These are phyloP conservation scores for Backusella morwellensis DNA, from an alignment of 192 early-diverging fungal species.

Conservation along the genomic window DNA sequence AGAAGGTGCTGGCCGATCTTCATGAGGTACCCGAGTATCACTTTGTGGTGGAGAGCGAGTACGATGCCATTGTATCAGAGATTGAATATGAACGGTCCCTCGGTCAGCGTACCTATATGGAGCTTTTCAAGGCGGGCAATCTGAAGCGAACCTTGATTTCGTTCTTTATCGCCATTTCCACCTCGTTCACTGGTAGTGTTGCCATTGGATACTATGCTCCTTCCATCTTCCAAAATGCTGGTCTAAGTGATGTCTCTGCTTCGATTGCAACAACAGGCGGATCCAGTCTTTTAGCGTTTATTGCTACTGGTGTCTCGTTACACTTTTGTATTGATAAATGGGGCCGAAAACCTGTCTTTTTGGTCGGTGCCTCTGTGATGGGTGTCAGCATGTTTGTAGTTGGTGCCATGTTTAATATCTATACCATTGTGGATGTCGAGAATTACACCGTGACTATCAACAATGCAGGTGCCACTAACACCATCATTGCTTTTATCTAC, in stretches of 20 bases:
- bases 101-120: slow-evolving; percentile 54
- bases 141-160: slow-evolving; percentile 64
- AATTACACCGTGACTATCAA: slow-evolving; percentile 6
- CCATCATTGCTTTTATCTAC: slow-evolving; percentile 36
- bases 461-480: slow-evolving; percentile 15
- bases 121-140: slow-evolving; percentile 55
- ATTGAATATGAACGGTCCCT: slow-evolving; percentile 61
- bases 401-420: slow-evolving; percentile 40
- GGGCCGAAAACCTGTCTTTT: slow-evolving; percentile 74
- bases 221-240: slow-evolving; percentile 31
- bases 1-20: slow-evolving; percentile 61
- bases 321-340: slow-evolving; percentile 61
- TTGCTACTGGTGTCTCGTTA: slow-evolving; percentile 44
- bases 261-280: slow-evolving; percentile 35
- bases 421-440: slow-evolving; percentile 10
- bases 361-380: slow-evolving; percentile 71
- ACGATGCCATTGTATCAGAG: slow-evolving; percentile 64
- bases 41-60: slow-evolving; percentile 55
- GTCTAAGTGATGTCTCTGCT: slow-evolving; percentile 15
- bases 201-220: slow-evolving; percentile 41
- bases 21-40: slow-evolving; percentile 54
- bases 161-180: slow-evolving; percentile 45
- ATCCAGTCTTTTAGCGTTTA: slow-evolving; percentile 19
- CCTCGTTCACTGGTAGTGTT: slow-evolving; percentile 26
- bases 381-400: slow-evolving; percentile 62